Percentiles rank a stretch among this genome's conserved stretches.
Conservation (phyloP, 495 filamentous ascomycete genomes). For the Trypethelium eluteriae region DNA sequence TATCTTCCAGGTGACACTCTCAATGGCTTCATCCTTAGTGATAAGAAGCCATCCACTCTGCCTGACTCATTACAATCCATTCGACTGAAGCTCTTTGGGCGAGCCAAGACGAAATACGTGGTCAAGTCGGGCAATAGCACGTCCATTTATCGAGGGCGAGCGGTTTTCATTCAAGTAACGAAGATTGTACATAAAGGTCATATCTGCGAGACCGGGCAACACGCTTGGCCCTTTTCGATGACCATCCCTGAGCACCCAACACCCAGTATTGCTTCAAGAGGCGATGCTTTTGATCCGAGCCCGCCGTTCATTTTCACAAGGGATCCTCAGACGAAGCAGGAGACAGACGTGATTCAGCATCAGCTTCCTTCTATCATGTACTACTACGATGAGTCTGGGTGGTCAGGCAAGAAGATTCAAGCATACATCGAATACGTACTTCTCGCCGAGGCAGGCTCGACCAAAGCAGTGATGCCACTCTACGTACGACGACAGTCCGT, state of each 20-base stretch:
- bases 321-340: conserved; percentile 1
- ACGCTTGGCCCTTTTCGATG: not conserved
- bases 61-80: not conserved
- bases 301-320: not conserved
- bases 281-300: not conserved
- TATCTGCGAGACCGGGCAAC: not conserved
- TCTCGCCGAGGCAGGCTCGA: not conserved
- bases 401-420: not conserved
- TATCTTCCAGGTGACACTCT: not conserved
- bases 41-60: not conserved
- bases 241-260: not conserved
- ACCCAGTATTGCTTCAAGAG: not conserved
- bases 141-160: not conserved
- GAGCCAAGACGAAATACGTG: not conserved
- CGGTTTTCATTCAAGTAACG: not conserved
- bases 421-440: conserved; percentile 1
- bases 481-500: conserved; percentile 4
- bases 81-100: not conserved
- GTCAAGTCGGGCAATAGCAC: not conserved
- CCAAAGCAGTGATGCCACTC: not conserved
- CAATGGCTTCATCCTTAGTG: not conserved
- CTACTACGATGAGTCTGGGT: not conserved
- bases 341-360: not conserved
- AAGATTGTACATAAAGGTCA: not conserved
- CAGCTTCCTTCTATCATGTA: conserved; percentile 2